Conservation (phyloP, 345 rosid species). For the Heritiera fomes region DNA sequence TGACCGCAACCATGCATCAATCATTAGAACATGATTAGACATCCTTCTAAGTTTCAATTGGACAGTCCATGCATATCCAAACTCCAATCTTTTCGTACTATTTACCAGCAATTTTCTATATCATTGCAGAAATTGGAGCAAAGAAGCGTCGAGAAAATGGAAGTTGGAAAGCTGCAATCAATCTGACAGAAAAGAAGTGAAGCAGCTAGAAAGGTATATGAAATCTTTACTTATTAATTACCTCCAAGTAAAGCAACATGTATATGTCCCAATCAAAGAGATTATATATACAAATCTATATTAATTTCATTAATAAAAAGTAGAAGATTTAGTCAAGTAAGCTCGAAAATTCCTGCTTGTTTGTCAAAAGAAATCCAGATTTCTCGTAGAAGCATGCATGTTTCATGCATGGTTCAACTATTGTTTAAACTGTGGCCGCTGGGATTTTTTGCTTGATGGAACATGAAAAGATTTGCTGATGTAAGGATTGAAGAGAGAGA, state of each 20-base stretch:
- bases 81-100: too few relatives aligned
- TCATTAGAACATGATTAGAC: too few relatives aligned
- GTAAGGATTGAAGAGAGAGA: neutral
- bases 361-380: neutral
- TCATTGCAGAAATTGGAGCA: neutral
- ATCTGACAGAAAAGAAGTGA: neutral
- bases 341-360: neutral
- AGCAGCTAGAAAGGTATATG: neutral
- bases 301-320: neutral
- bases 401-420: neutral
- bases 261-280: conserved; percentile 2
- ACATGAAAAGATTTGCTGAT: conserved; percentile 11
- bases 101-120: neutral
- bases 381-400: neutral
- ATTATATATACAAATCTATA: neutral
- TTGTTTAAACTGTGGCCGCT: neutral
- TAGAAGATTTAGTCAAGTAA: neutral
- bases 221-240: neutral
- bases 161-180: neutral
- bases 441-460: neutral
- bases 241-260: neutral
- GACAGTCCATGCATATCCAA: too few relatives aligned
- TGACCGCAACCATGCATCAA: too few relatives aligned
- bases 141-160: conserved; percentile 2
- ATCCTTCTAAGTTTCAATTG: too few relatives aligned